These are phyloP conservation scores for Ustilago xerochloae DNA, from an alignment of 1,284 basidiomycete species.

Conservation along the genomic window DNA sequence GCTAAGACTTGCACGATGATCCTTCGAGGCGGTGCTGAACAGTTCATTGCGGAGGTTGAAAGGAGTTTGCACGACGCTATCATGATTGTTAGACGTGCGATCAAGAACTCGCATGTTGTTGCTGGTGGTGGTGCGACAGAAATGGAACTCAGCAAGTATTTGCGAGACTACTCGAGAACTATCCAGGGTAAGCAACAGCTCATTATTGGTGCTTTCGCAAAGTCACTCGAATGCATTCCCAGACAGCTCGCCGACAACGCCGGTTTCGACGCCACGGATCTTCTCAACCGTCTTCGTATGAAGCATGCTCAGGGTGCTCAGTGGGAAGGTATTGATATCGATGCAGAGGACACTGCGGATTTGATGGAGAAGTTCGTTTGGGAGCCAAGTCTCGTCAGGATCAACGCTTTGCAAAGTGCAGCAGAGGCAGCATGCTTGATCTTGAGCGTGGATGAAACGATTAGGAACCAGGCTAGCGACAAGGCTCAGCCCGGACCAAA, in stretches of 20 bases:
- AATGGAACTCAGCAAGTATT: slow-evolving; percentile 96
- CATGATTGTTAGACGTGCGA: slow-evolving; percentile 98
- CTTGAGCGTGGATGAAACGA: slow-evolving; percentile 67
- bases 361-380: slow-evolving; percentile 97
- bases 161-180: slow-evolving; percentile 87
- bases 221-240: slow-evolving; percentile 95
- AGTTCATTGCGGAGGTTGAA: slow-evolving; percentile 99
- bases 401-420: slow-evolving; percentile 93
- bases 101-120: slow-evolving; percentile 94
- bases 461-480: slow-evolving; percentile 62
- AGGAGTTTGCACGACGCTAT: slow-evolving; percentile 97
- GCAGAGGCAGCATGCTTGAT: slow-evolving; percentile 96
- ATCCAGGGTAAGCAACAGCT: slow-evolving; percentile 97
- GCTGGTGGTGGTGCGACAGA: slow-evolving; percentile 97
- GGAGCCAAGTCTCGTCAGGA: slow-evolving; percentile 95
- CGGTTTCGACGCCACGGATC: slow-evolving; percentile 95
- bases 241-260: slow-evolving; percentile 99
- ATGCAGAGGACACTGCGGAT: slow-evolving; percentile 85
- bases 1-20: slow-evolving; percentile 98
- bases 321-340: slow-evolving; percentile 96
- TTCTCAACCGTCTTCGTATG: slow-evolving; percentile 97
- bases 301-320: slow-evolving; percentile 85
- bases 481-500: slow-evolving; percentile 56
- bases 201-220: slow-evolving; percentile 94
- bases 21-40: slow-evolving; percentile 94